Base-by-base conservation (phyloP, 495 filamentous ascomycete species). In the Podospora anserina region DNA sequence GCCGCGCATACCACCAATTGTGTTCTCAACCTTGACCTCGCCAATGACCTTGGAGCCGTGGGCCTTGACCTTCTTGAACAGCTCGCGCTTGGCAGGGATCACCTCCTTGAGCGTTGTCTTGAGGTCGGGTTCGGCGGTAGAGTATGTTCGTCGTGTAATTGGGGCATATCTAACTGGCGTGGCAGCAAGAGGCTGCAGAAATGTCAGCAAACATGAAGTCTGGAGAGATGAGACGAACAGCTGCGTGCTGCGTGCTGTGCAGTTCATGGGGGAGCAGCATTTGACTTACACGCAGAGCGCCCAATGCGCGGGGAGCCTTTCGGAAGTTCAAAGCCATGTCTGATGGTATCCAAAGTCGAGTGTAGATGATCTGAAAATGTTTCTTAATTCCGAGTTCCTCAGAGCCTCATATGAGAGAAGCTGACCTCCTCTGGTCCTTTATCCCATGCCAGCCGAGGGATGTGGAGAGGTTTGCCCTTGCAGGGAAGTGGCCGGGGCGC, bases 1-100 rank as follows among this genome's bases (percentile, higher is more conserved):
- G 6, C 94, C 94, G 79, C 94, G 92, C 95, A 98, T 98, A 75
- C 95, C 95, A 70, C 96, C 96, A 69, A 97, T 88, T 15, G 91
- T 91, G 75, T 94, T 96, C 78, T 92, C 90, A n/a, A 97, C 87
- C 84, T 91, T 96, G 76, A 97, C 89, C 72, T 97, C 92, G 57
- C 96, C 94, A 70, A 98, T 88, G 28, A 86, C 87, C 72, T 93
- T 94, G 68, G 88, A 85, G n/a, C 88, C 86, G 77, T 94, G 87
- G 55, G 88, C 86, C 84, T 96, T 97, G 79, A 97, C 90, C 78
- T 92, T 89, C 80, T 96, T 92, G 66, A 97, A 82, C 7, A 95
- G 89, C 77, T 97, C 95, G 55, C 93, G 88, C 82, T 99, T 99
- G 61, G 87, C 91, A 27, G 95, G 95, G 71, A 99, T 96, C 63